phyloP scores from a whole-genome alignment of 2,329 filamentous ascomycete genomes.

The Plectosphaerella plurivora region DNA sequence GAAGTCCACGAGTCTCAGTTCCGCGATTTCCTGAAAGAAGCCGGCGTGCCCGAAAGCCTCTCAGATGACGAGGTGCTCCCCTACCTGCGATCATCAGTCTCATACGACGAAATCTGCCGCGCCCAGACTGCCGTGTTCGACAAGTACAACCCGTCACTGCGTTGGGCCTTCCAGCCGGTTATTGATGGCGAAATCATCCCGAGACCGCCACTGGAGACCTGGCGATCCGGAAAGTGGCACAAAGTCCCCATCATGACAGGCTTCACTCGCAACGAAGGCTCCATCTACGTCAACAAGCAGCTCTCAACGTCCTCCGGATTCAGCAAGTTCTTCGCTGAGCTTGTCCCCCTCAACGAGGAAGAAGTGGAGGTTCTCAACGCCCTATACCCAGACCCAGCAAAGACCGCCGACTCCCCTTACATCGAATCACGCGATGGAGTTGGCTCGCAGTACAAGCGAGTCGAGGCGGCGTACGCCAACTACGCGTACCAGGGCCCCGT shows the following conservation, averaged over 20 bases:
- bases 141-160: slow-evolving; percentile 35
- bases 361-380: slow-evolving; percentile 51
- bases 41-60: slow-evolving; percentile 35
- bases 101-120: slow-evolving; percentile 27
- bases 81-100: slow-evolving; percentile 39
- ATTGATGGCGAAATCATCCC: slow-evolving; percentile 57
- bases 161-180: slow-evolving; percentile 66
- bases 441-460: slow-evolving; percentile 52
- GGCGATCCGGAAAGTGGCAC: slow-evolving; percentile 48
- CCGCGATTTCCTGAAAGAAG: slow-evolving; percentile 47
- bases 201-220: slow-evolving; percentile 51
- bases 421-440: slow-evolving; percentile 30
- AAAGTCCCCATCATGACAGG: slow-evolving; percentile 58
- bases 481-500: slow-evolving; percentile 63
- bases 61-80: slow-evolving; percentile 45
- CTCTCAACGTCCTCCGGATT: slow-evolving; percentile 34
- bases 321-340: slow-evolving; percentile 52
- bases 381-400: slow-evolving; percentile 51
- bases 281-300: slow-evolving; percentile 51
- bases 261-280: slow-evolving; percentile 67
- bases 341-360: slow-evolving; percentile 49
- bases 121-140: slow-evolving; percentile 41
- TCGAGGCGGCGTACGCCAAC: slow-evolving; percentile 58
- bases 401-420: slow-evolving; percentile 26
- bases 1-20: slow-evolving; percentile 53